Evolutionary conservation across 2,329 filamentous ascomycete species (phyloP).

Genomic region (Cercospora janseana): DNA sequence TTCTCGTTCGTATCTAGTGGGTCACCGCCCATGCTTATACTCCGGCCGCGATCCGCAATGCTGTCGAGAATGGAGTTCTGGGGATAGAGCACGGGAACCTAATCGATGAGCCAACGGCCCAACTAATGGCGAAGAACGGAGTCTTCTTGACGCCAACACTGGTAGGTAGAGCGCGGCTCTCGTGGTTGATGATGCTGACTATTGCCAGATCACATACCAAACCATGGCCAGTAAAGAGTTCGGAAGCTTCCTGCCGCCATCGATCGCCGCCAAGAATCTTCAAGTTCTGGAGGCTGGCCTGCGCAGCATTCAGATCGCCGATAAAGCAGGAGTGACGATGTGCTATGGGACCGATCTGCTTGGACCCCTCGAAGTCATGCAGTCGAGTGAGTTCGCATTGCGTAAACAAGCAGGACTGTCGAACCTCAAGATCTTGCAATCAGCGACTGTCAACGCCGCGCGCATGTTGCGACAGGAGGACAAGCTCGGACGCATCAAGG

Average conservation of each 20-base stretch:
- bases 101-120: conserved; percentile 57
- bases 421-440: conserved; percentile 48
- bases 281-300: conserved; percentile 51
- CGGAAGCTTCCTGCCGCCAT: conserved; percentile 45
- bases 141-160: conserved; percentile 57
- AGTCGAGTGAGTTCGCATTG: conserved; percentile 52
- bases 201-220: conserved; percentile 44
- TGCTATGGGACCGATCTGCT: conserved; percentile 58
- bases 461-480: conserved; percentile 49
- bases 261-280: conserved; percentile 51
- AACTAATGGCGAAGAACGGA: conserved; percentile 51
- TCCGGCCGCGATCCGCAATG: conserved; percentile 53
- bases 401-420: conserved; percentile 46
- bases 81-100: conserved; percentile 62
- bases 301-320: conserved; percentile 49
- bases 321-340: conserved; percentile 54
- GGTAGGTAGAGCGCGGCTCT: conserved; percentile 29
- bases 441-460: conserved; percentile 55
- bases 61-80: conserved; percentile 54
- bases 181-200: background rate
- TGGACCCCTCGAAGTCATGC: conserved; percentile 50
- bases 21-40: conserved; percentile 62
- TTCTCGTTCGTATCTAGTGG: conserved; percentile 4
- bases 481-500: conserved; percentile 51
- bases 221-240: conserved; percentile 50